These are phyloP conservation scores for Fusarium odoratissimum DNA, from an alignment of 2,329 filamentous ascomycete genomes.

Conservation along the genomic window DNA sequence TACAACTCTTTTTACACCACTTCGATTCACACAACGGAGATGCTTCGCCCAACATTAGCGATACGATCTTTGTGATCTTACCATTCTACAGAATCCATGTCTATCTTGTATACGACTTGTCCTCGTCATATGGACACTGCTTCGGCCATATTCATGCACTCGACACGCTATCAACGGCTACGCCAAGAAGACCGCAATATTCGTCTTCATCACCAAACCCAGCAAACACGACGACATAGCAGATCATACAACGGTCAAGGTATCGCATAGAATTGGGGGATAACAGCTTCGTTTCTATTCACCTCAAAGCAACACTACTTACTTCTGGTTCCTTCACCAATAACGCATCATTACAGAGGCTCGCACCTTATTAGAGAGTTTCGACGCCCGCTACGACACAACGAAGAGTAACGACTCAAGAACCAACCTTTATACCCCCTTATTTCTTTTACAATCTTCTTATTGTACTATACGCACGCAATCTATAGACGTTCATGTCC, in stretches of 20 bases:
- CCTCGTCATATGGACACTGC: slow-evolving; percentile 30
- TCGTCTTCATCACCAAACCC: slow-evolving; percentile 10
- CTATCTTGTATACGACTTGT: slow-evolving; percentile 30
- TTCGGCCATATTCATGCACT: slow-evolving; percentile 29
- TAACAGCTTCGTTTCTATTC: background rate
- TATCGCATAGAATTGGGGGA: slow-evolving; percentile 7
- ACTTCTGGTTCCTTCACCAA: background rate
- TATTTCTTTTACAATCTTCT: background rate
- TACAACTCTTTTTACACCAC: background rate
- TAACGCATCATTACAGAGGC: slow-evolving; percentile 10
- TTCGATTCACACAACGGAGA: slow-evolving; percentile 6
- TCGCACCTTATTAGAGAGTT: slow-evolving; percentile 43
- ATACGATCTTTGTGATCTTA: slow-evolving; percentile 29
- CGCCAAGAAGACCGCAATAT: slow-evolving; percentile 28
- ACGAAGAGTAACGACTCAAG: slow-evolving; percentile 3
- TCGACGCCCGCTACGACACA: slow-evolving; percentile 26
- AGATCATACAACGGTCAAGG: background rate
- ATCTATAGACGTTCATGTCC: slow-evolving; percentile 38
- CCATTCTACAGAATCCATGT: slow-evolving; percentile 35
- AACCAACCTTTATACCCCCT: slow-evolving; percentile 1
- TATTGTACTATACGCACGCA: background rate
- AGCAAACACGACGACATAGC: slow-evolving; percentile 6
- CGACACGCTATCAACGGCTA: slow-evolving; percentile 35
- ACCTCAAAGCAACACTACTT: background rate
- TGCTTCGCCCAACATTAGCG: slow-evolving; percentile 9